Conservation (phyloP, 352 stramenopile species). For the Phytopythium boreale region DNA sequence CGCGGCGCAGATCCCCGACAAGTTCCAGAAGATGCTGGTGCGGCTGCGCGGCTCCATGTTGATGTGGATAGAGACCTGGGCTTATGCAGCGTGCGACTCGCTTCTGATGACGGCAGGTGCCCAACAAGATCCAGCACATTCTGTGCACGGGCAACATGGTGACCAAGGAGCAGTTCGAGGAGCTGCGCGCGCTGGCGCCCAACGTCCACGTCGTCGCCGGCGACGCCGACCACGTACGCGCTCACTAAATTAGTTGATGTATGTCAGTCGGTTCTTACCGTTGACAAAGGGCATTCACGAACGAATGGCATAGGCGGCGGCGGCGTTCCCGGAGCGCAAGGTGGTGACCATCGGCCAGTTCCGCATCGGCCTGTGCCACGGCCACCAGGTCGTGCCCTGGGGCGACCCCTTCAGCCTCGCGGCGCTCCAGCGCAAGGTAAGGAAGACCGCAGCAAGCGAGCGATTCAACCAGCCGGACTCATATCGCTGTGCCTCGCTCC, state of each 20-base stretch:
- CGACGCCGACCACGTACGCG: constrained; percentile 90
- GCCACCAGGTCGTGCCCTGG: constrained; percentile 95
- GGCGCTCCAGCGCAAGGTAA: constrained; percentile 87
- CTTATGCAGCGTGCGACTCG: neutral
- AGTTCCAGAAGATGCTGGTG: constrained; percentile 94
- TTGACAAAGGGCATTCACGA: neutral
- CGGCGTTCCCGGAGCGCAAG: constrained; percentile 92
- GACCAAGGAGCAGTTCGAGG: constrained; percentile 94
- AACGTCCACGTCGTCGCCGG: constrained; percentile 96
- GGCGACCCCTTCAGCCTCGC: constrained; percentile 86
- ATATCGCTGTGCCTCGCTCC: neutral
- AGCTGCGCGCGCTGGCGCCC: constrained; percentile 92
- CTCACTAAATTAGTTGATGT: neutral
- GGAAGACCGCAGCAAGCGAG: neutral
- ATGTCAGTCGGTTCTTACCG: accelerated
- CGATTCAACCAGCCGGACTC: neutral
- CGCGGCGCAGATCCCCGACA: constrained; percentile 93
- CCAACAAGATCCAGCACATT: constrained; percentile 98
- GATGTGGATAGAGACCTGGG: neutral
- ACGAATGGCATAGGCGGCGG: constrained; percentile 28
- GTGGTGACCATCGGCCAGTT: constrained; percentile 96
- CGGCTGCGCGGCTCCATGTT: neutral
- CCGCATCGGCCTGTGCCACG: constrained; percentile 96
- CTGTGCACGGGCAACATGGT: constrained; percentile 98
- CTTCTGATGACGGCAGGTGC: constrained; percentile 71